Evolutionary conservation across 2,329 filamentous ascomycete species (phyloP).

Genomic region (Aspergillus piperis): DNA sequence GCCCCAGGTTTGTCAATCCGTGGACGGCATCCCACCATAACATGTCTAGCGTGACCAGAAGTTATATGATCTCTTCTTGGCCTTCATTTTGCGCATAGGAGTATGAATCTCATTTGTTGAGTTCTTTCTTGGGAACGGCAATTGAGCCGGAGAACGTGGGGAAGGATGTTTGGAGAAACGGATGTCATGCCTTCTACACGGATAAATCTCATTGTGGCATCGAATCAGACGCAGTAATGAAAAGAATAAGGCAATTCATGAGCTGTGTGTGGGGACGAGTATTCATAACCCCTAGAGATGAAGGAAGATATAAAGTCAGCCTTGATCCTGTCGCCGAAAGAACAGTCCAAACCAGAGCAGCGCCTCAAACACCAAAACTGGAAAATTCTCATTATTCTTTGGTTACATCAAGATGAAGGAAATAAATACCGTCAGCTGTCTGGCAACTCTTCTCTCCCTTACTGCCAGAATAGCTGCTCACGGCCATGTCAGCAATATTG

Average conservation of each 20-base stretch:
- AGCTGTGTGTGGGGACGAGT: not conserved
- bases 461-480: conserved; percentile 7
- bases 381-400: not conserved
- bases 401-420: not conserved
- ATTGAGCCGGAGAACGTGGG: not conserved
- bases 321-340: not conserved
- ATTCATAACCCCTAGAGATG: no score
- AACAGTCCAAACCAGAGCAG: not conserved
- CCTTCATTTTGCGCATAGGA: not conserved
- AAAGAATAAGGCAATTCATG: not conserved
- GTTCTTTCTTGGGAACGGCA: not conserved
- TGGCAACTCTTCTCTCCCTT: not conserved
- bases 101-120: not conserved
- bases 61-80: not conserved
- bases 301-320: not conserved
- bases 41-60: not conserved
- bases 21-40: not conserved
- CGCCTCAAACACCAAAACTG: not conserved
- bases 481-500: conserved; percentile 21
- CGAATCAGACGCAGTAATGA: no score
- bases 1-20: not conserved
- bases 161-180: not conserved
- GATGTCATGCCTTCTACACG: not conserved
- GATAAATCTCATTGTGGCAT: not conserved
- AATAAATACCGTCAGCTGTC: not conserved